Conservation (phyloP, 495 filamentous ascomycete genomes). For the Daldinia decipiens region DNA sequence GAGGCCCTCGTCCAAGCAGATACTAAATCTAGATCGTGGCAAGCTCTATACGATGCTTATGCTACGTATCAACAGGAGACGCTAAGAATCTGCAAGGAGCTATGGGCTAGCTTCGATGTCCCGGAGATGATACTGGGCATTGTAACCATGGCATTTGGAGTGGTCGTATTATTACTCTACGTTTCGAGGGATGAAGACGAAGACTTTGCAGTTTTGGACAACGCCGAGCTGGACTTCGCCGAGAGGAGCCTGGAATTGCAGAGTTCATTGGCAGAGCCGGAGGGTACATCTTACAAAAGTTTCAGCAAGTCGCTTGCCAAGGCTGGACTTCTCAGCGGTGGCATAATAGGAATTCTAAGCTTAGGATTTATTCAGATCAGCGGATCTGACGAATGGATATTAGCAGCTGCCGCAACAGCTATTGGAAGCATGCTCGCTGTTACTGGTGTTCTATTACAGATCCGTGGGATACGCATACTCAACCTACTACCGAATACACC, state of each 20-base stretch:
- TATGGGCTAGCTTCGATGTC: conserved; percentile 93
- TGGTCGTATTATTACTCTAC: conserved; percentile 75
- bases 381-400: conserved; percentile 53
- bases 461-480: conserved; percentile 57
- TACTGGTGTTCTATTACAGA: conserved; percentile 62
- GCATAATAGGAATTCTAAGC: conserved; percentile 40
- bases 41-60: conserved; percentile 66
- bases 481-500: conserved; percentile 78
- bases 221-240: conserved; percentile 56
- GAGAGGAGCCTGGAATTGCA: conserved; percentile 57
- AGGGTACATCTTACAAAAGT: conserved; percentile 44
- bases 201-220: conserved; percentile 55
- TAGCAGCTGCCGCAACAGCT: conserved; percentile 60
- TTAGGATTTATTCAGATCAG: conserved; percentile 36
- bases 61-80: conserved; percentile 80
- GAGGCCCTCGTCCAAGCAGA: conserved; percentile 49
- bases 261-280: conserved; percentile 44
- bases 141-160: conserved; percentile 70
- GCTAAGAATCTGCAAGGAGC: conserved; percentile 78
- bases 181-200: conserved; percentile 63
- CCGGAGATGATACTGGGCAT: conserved; percentile 85
- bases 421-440: conserved; percentile 72
- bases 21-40: conserved; percentile 50
- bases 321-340: conserved; percentile 48
- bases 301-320: conserved; percentile 51